Evolutionary conservation across 495 filamentous ascomycete genomes (phyloP).

Genomic region (Podospora appendiculata): DNA sequence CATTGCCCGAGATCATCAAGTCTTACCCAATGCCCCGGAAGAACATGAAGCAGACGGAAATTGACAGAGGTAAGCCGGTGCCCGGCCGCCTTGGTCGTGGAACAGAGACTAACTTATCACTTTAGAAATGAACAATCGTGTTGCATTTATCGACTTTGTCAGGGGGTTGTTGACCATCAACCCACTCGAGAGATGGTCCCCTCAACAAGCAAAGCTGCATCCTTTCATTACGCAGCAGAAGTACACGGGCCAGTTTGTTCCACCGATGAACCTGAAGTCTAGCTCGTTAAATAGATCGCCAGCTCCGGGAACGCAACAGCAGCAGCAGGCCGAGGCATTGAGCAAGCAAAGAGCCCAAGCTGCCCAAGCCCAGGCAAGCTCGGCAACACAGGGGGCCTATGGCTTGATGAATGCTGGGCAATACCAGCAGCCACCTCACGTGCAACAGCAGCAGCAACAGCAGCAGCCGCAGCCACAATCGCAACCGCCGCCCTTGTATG

Average conservation of each 20-base stretch:
- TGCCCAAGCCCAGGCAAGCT: constrained; percentile 54
- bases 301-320: constrained; percentile 93
- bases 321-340: constrained; percentile 85
- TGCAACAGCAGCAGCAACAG: constrained; percentile 20
- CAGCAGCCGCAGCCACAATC: constrained; percentile 29
- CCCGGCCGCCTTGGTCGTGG: neutral
- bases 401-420: constrained; percentile 27
- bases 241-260: constrained; percentile 89
- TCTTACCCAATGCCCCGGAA: constrained; percentile 97
- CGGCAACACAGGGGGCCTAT: constrained; percentile 45
- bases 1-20: constrained; percentile 92
- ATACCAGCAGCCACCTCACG: constrained; percentile 29
- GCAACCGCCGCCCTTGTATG: constrained; percentile 58
- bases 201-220: constrained; percentile 93
- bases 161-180: constrained; percentile 90
- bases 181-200: constrained; percentile 94
- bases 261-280: constrained; percentile 93
- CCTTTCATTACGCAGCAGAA: constrained; percentile 99
- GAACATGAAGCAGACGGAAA: constrained; percentile 97
- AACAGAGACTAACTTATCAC: constrained; percentile 1
- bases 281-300: constrained; percentile 76
- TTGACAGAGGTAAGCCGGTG: constrained; percentile 76
- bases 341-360: constrained; percentile 79
- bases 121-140: constrained; percentile 92
- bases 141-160: constrained; percentile 99